phyloP scores from a whole-genome alignment of 495 filamentous ascomycete genomes.

The Penicillium antarcticum region DNA sequence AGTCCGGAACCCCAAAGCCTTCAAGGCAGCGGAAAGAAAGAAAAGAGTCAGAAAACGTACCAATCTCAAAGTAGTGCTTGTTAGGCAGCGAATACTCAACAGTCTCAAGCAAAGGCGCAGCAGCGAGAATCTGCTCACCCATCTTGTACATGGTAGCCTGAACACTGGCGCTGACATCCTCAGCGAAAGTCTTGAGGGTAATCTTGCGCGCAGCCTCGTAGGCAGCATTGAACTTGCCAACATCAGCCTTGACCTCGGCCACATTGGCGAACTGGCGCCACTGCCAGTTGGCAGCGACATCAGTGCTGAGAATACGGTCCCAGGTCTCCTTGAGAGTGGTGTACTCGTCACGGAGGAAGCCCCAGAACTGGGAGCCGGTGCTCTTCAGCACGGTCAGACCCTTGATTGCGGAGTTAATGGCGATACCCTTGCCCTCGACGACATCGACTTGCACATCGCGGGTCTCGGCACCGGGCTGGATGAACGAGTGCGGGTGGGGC shows the following conservation, averaged over 20 bases:
- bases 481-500: constrained; percentile 95
- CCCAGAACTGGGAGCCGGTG: constrained; percentile 95
- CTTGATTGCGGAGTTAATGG: constrained; percentile 65
- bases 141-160: constrained; percentile 99
- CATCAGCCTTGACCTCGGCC: constrained; percentile 62
- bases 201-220: constrained; percentile 74
- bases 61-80: constrained; percentile 98
- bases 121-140: constrained; percentile 80
- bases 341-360: constrained; percentile 89
- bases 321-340: constrained; percentile 86
- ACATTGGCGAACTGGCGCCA: constrained; percentile 71
- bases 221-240: constrained; percentile 70
- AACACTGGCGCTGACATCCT: constrained; percentile 85
- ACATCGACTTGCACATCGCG: constrained; percentile 53
- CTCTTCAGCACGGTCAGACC: constrained; percentile 90
- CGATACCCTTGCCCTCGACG: constrained; percentile 61
- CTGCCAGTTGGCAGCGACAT: constrained; percentile 80
- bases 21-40: background rate
- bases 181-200: constrained; percentile 89
- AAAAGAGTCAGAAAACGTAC: constrained; percentile 42
- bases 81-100: constrained; percentile 88
- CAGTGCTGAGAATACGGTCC: constrained; percentile 93
- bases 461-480: constrained; percentile 84
- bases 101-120: constrained; percentile 64
- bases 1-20: constrained; percentile 5